phyloP scores from a whole-genome alignment of 2,329 filamentous ascomycete genomes.

The Monilinia fructicola region DNA sequence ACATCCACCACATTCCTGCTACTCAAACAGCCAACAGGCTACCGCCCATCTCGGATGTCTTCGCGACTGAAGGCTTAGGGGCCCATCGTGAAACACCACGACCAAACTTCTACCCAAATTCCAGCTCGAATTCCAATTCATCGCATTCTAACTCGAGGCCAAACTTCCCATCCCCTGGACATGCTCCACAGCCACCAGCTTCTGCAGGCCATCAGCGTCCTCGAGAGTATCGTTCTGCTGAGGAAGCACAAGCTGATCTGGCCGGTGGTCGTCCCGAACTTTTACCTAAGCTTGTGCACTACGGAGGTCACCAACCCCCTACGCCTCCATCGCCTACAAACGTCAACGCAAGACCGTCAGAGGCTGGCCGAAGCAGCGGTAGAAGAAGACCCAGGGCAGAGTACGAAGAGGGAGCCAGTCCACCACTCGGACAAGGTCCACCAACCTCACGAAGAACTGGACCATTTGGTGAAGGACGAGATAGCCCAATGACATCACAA shows the following conservation, averaged over 20 bases:
- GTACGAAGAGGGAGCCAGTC: slow-evolving; percentile 89
- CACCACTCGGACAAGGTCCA: slow-evolving; percentile 76
- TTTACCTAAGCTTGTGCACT: slow-evolving; percentile 90
- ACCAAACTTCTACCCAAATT: slow-evolving; percentile 32
- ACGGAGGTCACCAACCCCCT: slow-evolving; percentile 88
- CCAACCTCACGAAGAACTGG: slow-evolving; percentile 56
- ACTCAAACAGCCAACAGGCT: slow-evolving; percentile 88
- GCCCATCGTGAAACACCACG: slow-evolving; percentile 52
- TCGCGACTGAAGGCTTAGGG: slow-evolving; percentile 72
- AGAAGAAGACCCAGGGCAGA: slow-evolving; percentile 81
- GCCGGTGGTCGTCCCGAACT: slow-evolving; percentile 90
- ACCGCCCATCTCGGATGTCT: slow-evolving; percentile 92
- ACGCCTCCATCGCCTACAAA: slow-evolving; percentile 65
- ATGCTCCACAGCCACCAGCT: slow-evolving; percentile 51
- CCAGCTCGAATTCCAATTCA: slow-evolving; percentile 51
- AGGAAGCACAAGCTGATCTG: slow-evolving; percentile 89
- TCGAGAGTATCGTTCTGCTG: slow-evolving; percentile 90
- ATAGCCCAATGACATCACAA: slow-evolving; percentile 77
- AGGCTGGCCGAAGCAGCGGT: slow-evolving; percentile 51
- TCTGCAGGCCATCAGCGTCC: slow-evolving; percentile 57
- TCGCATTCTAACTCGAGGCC: slow-evolving; percentile 64
- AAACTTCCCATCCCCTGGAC: slow-evolving; percentile 72
- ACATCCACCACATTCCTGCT: slow-evolving; percentile 87
- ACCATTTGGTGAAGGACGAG: slow-evolving; percentile 77
- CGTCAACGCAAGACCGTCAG: slow-evolving; percentile 36